Evolutionary conservation across 371 early-diverging fungal genomes (phyloP), one percentile per base, ranked within the genome.

Genomic region (Rhizopus sp.): DNA sequence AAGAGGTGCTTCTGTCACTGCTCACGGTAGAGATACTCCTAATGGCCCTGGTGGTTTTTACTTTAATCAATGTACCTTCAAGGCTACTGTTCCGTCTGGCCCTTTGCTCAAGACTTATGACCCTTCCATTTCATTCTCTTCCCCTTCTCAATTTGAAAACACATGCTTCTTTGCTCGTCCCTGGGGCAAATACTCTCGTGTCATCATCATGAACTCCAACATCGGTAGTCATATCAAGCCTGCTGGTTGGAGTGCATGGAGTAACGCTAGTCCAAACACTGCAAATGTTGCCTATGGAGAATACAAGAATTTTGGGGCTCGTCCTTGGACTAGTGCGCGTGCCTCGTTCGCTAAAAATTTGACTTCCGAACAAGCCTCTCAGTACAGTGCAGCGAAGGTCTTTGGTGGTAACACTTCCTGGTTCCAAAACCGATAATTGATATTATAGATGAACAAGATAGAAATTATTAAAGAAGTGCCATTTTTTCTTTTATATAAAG

Each of bases 151-250:
- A 31, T 59, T 52, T 15, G 5, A 52, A n/a, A 33, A 49, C 15
- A 46, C 49, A 6, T 42, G 44, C 12, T 55, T 58, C 47, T 40
- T 72, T 1, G 72, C 69, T 15, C 62, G 72, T 42, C 72, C 72
- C 9, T 72, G 69, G 66, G 50, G 69, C 30, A 12, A 56, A 13
- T 69, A 63, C 52, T 59, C 69, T 15, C 66, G 59, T 7, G 72
- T 72, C 0, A 55, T 64, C 13, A 65, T 56, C 44, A 60, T 65
- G 60, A 55, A 61, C 31, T 54, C 57, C 5, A 30, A 16, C 40
- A 48, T 72, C 13, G 57, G 59, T 23, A 50, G 38, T 7, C 56
- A 65, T 34, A 58, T 72, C 9, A 62, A 54, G 3, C 44, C 62
- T 15, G 52, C 59, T 33, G 69, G 69, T 13, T 72, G 72, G 72